Evolutionary conservation across 2,329 filamentous ascomycete species (phyloP).

Genomic region (Neoascochyta sp.): DNA sequence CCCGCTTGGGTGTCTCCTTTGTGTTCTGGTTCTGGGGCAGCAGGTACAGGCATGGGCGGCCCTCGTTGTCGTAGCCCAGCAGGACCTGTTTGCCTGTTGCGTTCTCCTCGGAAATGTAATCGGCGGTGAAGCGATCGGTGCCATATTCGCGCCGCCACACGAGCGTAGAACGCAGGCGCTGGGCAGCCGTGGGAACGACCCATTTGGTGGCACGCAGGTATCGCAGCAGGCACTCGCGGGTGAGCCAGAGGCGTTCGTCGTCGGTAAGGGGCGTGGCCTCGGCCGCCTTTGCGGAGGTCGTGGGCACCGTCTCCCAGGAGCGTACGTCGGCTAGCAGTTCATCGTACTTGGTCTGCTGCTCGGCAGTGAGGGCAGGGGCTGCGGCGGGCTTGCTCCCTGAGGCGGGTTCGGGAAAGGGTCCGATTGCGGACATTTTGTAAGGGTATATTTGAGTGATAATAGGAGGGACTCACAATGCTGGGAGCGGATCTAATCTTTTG

Average conservation of each 20-base stretch:
- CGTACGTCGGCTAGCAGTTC: slow-evolving; percentile 67
- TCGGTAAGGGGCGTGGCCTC: slow-evolving; percentile 66
- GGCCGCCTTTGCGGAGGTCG: slow-evolving; percentile 57
- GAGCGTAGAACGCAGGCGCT: slow-evolving; percentile 75
- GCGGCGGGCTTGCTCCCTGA: slow-evolving; percentile 56
- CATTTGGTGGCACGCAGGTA: slow-evolving; percentile 95
- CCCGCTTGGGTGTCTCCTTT: slow-evolving; percentile 75
- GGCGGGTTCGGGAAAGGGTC: slow-evolving; percentile 31
- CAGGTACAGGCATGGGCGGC: slow-evolving; percentile 85
- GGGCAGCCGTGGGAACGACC: slow-evolving; percentile 66
- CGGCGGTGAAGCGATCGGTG: slow-evolving; percentile 67
- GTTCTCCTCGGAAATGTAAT: slow-evolving; percentile 90
- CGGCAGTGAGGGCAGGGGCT: slow-evolving; percentile 61
- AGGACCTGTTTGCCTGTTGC: slow-evolving; percentile 95
- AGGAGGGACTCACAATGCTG: slow-evolving; percentile 4
- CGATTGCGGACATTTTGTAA: slow-evolving; percentile 27
- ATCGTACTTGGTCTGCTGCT: slow-evolving; percentile 80
- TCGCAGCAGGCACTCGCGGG: slow-evolving; percentile 83
- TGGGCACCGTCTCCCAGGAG: slow-evolving; percentile 67
- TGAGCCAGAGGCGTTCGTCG: slow-evolving; percentile 82
- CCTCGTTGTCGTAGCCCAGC: slow-evolving; percentile 79
- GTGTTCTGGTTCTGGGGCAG: slow-evolving; percentile 92
- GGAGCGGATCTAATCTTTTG: slow-evolving; percentile 13
- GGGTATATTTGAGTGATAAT: slow-evolving; percentile 1
- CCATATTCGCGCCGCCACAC: slow-evolving; percentile 91